Conservation (phyloP, 1,284 basidiomycete genomes). For the Mycosarcoma mackinlayi region DNA sequence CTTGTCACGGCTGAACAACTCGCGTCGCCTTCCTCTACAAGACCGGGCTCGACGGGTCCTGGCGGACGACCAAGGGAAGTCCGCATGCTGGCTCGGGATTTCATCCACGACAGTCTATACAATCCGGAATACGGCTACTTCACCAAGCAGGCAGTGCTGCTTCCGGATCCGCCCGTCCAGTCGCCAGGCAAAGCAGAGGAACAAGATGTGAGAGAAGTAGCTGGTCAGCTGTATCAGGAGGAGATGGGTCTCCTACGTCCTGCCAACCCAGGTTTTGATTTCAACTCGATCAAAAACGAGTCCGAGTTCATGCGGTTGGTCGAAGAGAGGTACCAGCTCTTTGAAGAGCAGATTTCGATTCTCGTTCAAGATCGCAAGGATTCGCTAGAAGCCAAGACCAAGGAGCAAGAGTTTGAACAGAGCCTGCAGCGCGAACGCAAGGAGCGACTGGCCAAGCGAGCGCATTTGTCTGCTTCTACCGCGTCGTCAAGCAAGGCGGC, state of each 20-base stretch:
- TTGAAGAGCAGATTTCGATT: constrained; percentile 53
- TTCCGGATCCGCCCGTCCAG: constrained; percentile 42
- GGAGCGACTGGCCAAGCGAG: constrained; percentile 16
- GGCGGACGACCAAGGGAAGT: constrained; percentile 76
- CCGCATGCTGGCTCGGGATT: constrained; percentile 95
- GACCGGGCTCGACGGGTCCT: constrained; percentile 5
- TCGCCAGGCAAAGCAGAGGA: no score
- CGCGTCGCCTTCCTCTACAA: constrained; percentile 3
- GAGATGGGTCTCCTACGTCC: constrained; percentile 38
- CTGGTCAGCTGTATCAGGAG: constrained; percentile 10
- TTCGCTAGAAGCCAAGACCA: constrained; percentile 3
- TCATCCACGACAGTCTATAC: constrained; percentile 95
- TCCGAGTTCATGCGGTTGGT: constrained; percentile 84
- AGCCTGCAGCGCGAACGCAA: background rate
- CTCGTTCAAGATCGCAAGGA: constrained; percentile 19
- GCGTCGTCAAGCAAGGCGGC: background rate
- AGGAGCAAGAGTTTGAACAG: constrained; percentile 4
- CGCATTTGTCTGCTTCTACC: no score
- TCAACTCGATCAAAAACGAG: constrained; percentile 76
- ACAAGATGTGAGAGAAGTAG: constrained; percentile 9
- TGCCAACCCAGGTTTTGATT: constrained; percentile 74
- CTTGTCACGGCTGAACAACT: constrained; percentile 55
- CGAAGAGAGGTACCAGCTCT: constrained; percentile 72
- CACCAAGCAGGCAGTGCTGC: constrained; percentile 64
- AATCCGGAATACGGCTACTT: constrained; percentile 99